phyloP scores from a whole-genome alignment of 768 basidiomycete species.

The Trametes coccinea region DNA sequence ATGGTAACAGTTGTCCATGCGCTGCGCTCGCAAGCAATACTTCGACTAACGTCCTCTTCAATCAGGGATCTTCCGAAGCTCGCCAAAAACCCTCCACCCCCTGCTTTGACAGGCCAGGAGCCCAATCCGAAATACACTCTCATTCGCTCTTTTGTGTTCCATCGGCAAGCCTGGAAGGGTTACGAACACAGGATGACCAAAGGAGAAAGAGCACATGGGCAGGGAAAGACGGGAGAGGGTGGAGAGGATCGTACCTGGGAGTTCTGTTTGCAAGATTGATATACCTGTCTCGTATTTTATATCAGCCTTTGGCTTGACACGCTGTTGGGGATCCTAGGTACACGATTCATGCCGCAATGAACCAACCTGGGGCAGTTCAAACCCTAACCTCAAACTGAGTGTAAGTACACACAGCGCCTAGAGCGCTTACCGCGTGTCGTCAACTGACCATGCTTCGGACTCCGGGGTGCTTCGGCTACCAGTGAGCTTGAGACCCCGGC shows the following conservation, averaged over 20 bases:
- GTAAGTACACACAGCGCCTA: neutral
- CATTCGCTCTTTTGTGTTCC: constrained; percentile 80
- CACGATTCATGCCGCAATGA: too few relatives aligned
- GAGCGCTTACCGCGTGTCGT: neutral
- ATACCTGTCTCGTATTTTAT: neutral
- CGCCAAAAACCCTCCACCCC: constrained; percentile 70
- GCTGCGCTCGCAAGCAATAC: too few relatives aligned
- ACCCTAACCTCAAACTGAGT: constrained; percentile 2
- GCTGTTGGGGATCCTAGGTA: too few relatives aligned
- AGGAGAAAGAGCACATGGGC: constrained; percentile 71
- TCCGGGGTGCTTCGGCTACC: too few relatives aligned
- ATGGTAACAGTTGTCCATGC: constrained; percentile 50
- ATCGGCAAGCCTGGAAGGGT: constrained; percentile 68
- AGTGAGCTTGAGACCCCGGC: neutral
- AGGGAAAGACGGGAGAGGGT: constrained; percentile 65
- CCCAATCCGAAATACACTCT: constrained; percentile 70
- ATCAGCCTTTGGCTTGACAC: too few relatives aligned
- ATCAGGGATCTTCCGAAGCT: constrained; percentile 74
- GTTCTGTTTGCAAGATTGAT: constrained; percentile 52
- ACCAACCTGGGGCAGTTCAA: neutral
- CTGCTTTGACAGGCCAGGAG: constrained; percentile 43
- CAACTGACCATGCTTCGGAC: constrained; percentile 5
- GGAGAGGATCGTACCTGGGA: constrained; percentile 90
- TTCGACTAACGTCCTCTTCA: neutral
- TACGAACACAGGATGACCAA: constrained; percentile 96